Evolutionary conservation across 169 alveolate genomes (phyloP).

Genomic region (Plasmodium inui): DNA sequence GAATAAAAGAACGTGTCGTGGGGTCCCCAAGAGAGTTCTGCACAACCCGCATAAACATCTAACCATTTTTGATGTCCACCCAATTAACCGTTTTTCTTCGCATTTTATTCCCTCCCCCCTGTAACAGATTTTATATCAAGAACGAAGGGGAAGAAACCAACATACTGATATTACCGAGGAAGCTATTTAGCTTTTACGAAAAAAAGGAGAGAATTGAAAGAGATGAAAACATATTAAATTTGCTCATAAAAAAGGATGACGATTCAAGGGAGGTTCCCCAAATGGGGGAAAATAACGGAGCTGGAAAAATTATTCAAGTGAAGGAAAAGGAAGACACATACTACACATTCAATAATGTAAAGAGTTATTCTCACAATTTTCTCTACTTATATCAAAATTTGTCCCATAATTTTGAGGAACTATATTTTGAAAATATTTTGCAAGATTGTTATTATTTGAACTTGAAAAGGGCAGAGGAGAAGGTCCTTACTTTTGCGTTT

Average conservation of each 20-base stretch:
- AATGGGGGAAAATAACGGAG: slow-evolving; percentile 19
- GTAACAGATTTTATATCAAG: slow-evolving; percentile 21
- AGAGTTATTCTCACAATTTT: slow-evolving; percentile 55
- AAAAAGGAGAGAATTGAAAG: slow-evolving; percentile 31
- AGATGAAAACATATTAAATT: slow-evolving; percentile 64
- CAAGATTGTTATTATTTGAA: slow-evolving; percentile 53
- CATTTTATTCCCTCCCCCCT: neutral
- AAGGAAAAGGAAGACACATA: slow-evolving; percentile 47
- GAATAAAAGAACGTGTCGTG: neutral
- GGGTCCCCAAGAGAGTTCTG: neutral
- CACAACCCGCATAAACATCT: neutral
- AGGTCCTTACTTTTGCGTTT: slow-evolving; percentile 28
- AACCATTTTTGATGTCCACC: neutral
- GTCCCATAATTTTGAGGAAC: slow-evolving; percentile 17
- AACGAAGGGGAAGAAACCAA: slow-evolving; percentile 49
- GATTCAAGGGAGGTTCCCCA: slow-evolving; percentile 3
- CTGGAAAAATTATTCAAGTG: slow-evolving; percentile 14
- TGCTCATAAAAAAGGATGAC: slow-evolving; percentile 25
- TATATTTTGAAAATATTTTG: slow-evolving; percentile 62
- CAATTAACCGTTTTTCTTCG: neutral
- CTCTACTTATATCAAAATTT: slow-evolving; percentile 45
- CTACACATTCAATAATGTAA: slow-evolving; percentile 38
- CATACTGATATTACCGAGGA: slow-evolving; percentile 39
- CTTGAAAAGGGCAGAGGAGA: slow-evolving; percentile 49
- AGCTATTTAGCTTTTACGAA: slow-evolving; percentile 32